Percentiles rank a stretch among this genome's conserved stretches.
phyloP scores from a whole-genome alignment of 129 eudicot species.

The Silybum marianum region DNA sequence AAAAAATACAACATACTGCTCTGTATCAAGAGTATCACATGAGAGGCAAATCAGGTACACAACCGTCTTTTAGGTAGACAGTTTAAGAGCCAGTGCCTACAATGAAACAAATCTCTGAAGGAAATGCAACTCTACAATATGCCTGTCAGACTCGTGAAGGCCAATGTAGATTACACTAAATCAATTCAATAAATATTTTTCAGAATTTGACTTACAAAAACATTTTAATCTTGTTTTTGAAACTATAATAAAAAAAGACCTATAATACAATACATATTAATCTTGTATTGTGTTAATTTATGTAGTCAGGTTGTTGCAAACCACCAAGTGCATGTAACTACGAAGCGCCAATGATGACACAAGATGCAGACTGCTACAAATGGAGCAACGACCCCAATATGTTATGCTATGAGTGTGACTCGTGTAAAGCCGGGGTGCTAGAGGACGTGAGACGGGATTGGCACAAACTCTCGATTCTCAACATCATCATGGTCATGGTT shows the following conservation, averaged over 20 bases:
- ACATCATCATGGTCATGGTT: conserved; percentile 61
- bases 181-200: background rate
- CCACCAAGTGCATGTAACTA: conserved; percentile 89
- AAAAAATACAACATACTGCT: background rate
- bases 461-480: conserved; percentile 75
- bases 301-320: conserved; percentile 97
- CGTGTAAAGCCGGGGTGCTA: conserved; percentile 96
- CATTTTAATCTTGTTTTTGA: too few relatives aligned
- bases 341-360: conserved; percentile 45
- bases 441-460: conserved; percentile 69
- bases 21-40: background rate
- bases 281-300: background rate
- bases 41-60: background rate
- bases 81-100: background rate
- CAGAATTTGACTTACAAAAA: too few relatives aligned
- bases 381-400: conserved; percentile 74
- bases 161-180: background rate
- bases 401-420: conserved; percentile 84
- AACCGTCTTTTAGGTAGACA: too few relatives aligned
- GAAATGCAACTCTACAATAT: background rate
- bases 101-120: too few relatives aligned
- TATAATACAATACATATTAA: too few relatives aligned
- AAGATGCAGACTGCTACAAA: conserved; percentile 74
- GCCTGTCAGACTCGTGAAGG: background rate
- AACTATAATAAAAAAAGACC: too few relatives aligned